phyloP scores from a whole-genome alignment of 2,329 filamentous ascomycete species.

The Aureobasidium lini region DNA sequence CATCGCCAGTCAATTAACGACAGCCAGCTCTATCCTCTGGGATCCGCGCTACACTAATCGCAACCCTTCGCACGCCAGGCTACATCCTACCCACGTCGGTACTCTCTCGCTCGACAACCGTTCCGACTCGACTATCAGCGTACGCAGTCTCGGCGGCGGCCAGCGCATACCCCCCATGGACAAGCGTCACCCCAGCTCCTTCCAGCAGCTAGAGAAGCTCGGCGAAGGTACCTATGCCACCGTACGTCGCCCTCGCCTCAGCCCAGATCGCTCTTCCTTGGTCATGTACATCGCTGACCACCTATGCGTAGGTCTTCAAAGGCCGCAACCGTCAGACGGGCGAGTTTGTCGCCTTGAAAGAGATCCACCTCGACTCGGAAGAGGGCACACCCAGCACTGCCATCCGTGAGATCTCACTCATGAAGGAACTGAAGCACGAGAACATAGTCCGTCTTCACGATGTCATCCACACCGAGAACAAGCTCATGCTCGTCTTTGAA shows the following conservation, averaged over 20 bases:
- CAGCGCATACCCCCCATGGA: constrained; percentile 59
- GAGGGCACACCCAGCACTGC: constrained; percentile 96
- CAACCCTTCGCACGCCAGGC: constrained; percentile 37
- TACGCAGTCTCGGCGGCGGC: constrained; percentile 40
- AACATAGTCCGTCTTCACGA: constrained; percentile 97
- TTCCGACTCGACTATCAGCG: constrained; percentile 45
- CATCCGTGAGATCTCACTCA: constrained; percentile 95
- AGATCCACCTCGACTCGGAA: constrained; percentile 97
- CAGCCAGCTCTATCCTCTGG: constrained; percentile 44
- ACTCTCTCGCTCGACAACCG: constrained; percentile 39
- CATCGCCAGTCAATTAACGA: constrained; percentile 40
- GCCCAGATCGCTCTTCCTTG: not conserved
- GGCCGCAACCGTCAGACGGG: constrained; percentile 95
- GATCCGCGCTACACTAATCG: constrained; percentile 39
- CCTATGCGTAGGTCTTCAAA: constrained; percentile 73
- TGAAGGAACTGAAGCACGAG: constrained; percentile 99
- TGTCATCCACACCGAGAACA: constrained; percentile 99
- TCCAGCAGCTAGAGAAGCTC: constrained; percentile 97
- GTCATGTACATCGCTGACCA: not conserved
- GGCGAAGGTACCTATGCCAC: constrained; percentile 98
- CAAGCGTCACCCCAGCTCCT: constrained; percentile 89
- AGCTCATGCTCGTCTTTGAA: constrained; percentile 98
- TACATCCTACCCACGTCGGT: constrained; percentile 42
- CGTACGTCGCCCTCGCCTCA: constrained; percentile 46
- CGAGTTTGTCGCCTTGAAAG: constrained; percentile 92